Conservation (phyloP, 2,329 filamentous ascomycete species). For the Aspergillus sp. region DNA sequence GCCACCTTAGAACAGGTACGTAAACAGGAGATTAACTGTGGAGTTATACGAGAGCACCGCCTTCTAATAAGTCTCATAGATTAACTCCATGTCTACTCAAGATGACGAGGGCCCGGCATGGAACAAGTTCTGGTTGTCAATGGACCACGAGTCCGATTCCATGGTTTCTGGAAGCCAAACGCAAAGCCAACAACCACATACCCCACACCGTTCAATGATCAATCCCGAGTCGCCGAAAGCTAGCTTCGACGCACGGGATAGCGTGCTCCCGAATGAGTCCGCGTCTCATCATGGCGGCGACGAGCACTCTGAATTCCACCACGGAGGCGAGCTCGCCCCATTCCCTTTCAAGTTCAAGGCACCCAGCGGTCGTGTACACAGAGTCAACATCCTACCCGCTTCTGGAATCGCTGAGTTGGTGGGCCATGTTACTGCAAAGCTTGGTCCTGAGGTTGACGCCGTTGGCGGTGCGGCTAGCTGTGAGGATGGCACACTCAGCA, state of each 20-base stretch:
- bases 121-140: constrained; percentile 99
- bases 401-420: constrained; percentile 81
- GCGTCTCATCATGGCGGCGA: constrained; percentile 88
- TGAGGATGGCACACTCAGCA: constrained; percentile 74
- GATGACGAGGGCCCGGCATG: constrained; percentile 95
- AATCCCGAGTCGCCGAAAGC: constrained; percentile 72
- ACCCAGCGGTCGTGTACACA: constrained; percentile 88
- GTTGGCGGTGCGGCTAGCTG: constrained; percentile 79
- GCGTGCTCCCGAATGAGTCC: constrained; percentile 88
- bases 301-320: constrained; percentile 68
- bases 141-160: constrained; percentile 92
- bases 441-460: constrained; percentile 76
- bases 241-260: constrained; percentile 70
- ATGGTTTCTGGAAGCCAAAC: constrained; percentile 74
- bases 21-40: constrained; percentile 3
- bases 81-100: constrained; percentile 85
- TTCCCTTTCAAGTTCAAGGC: constrained; percentile 99
- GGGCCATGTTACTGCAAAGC: constrained; percentile 73
- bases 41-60: background rate
- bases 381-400: constrained; percentile 78
- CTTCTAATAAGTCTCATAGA: constrained; percentile 43
- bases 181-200: constrained; percentile 64
- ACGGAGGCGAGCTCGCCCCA: constrained; percentile 63
- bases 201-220: constrained; percentile 72
- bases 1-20: constrained; percentile 90